Percentiles rank a stretch among this genome's conserved stretches.
Conservation (phyloP, 768 basidiomycete species). For the Lactarius trivialis region DNA sequence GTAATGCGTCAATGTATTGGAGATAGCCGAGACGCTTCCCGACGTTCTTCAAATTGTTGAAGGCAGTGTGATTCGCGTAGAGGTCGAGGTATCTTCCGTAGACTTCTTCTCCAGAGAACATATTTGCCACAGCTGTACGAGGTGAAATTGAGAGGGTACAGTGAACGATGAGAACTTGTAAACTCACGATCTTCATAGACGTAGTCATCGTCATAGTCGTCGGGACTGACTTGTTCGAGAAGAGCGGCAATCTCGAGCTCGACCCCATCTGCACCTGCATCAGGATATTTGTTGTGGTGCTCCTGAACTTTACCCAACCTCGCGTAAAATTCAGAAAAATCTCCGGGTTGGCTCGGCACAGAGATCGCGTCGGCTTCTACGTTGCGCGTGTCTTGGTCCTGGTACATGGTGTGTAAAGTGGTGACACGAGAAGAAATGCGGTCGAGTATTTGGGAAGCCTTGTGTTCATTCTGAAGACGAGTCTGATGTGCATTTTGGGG, state of each 20-base stretch:
- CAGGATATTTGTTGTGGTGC: slow-evolving; percentile 94
- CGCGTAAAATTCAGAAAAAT: slow-evolving; percentile 92
- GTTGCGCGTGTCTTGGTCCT: slow-evolving; percentile 67
- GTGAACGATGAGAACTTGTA: slow-evolving; percentile 37
- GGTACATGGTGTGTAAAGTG: slow-evolving; percentile 65
- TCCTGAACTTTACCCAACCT: slow-evolving; percentile 95
- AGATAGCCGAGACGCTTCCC: slow-evolving; percentile 83
- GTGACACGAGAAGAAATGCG: slow-evolving; percentile 66
- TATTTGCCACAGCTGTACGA: slow-evolving; percentile 57
- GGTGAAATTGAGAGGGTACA: slow-evolving; percentile 9
- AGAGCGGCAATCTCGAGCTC: slow-evolving; percentile 78
- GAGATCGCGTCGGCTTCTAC: slow-evolving; percentile 62
- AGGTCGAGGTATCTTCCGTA: slow-evolving; percentile 95
- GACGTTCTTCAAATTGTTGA: slow-evolving; percentile 83
- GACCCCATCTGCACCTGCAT: slow-evolving; percentile 73
- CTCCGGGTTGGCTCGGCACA: slow-evolving; percentile 45
- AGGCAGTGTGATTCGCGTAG: slow-evolving; percentile 80
- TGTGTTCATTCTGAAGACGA: slow-evolving; percentile 75
- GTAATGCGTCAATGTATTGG: slow-evolving; percentile 86
- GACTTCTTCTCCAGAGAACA: slow-evolving; percentile 95
- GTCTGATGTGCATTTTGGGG: slow-evolving; percentile 55
- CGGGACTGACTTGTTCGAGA: slow-evolving; percentile 69
- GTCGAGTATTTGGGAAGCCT: slow-evolving; percentile 82
- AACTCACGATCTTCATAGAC: slow-evolving; percentile 86
- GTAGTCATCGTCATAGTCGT: slow-evolving; percentile 60